Evolutionary conservation across 176 grass and related monocot genomes (phyloP).

Genomic region (Saccharum spontaneum): DNA sequence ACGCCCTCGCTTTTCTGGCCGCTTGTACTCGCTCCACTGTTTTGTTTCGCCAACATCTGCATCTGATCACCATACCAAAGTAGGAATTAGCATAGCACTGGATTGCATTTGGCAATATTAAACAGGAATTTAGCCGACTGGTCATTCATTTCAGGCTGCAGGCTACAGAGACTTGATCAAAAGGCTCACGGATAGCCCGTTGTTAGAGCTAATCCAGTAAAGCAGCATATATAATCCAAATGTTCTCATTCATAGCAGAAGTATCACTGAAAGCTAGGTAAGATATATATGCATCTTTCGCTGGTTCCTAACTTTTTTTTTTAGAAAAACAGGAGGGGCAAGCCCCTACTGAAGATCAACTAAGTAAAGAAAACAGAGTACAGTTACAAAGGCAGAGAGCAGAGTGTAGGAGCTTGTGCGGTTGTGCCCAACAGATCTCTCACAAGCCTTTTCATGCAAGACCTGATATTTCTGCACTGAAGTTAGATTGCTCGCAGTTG

Average conservation of each 20-base stretch:
- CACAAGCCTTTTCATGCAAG: background rate
- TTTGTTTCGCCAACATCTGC: background rate
- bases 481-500: background rate
- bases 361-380: too few species aligned
- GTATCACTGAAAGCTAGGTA: background rate
- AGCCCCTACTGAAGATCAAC: too few species aligned
- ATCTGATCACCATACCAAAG: background rate
- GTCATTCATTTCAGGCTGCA: background rate
- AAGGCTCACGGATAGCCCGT: too few species aligned
- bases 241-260: background rate
- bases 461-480: background rate
- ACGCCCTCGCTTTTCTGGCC: background rate
- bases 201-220: background rate
- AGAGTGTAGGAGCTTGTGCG: too few species aligned
- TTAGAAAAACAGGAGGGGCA: too few species aligned
- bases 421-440: background rate
- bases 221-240: background rate
- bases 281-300: background rate
- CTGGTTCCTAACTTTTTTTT: background rate
- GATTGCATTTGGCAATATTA: background rate
- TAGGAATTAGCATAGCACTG: background rate
- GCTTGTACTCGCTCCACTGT: background rate
- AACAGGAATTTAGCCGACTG: background rate
- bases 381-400: too few species aligned
- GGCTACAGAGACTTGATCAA: background rate